Conservation (phyloP, 352 stramenopile species). For the Blastocystis sp. region DNA sequence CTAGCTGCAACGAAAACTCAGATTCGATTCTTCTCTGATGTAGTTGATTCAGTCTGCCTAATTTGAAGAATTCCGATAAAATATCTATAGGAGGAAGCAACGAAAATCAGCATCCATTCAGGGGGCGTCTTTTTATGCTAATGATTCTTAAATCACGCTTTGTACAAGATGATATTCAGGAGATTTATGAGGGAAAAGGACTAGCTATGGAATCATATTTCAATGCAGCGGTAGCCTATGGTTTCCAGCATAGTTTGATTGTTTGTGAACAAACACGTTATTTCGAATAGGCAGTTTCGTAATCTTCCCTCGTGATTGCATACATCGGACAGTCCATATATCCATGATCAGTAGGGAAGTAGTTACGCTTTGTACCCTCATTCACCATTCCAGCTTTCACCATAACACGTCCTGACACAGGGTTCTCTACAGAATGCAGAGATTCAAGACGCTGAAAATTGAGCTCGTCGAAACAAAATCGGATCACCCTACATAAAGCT, state of each 20-base stretch:
- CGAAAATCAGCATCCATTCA: not conserved
- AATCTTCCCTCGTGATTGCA: constrained; percentile 4
- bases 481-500: not conserved
- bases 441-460: not conserved
- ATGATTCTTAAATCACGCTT: not conserved
- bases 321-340: constrained; percentile 11
- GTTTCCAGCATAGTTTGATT: not conserved
- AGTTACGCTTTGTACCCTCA: constrained; percentile 7
- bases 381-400: constrained; percentile 6
- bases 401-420: constrained; percentile 38
- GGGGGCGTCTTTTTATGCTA: not conserved
- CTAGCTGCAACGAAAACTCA: not conserved
- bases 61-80: not conserved
- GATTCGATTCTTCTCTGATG: constrained; percentile 23
- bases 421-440: not conserved
- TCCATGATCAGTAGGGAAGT: constrained; percentile 47
- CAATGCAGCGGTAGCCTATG: not conserved
- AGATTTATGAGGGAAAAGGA: not conserved
- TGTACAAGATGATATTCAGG: not conserved
- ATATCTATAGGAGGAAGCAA: not conserved
- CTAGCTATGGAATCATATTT: not conserved
- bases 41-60: not conserved
- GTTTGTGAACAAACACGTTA: constrained; percentile 8
- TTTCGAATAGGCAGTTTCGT: not conserved
- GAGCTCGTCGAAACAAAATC: constrained; percentile 25